Base-by-base conservation (phyloP, 1,284 basidiomycete genomes). In the Cryptococcus sp. region DNA sequence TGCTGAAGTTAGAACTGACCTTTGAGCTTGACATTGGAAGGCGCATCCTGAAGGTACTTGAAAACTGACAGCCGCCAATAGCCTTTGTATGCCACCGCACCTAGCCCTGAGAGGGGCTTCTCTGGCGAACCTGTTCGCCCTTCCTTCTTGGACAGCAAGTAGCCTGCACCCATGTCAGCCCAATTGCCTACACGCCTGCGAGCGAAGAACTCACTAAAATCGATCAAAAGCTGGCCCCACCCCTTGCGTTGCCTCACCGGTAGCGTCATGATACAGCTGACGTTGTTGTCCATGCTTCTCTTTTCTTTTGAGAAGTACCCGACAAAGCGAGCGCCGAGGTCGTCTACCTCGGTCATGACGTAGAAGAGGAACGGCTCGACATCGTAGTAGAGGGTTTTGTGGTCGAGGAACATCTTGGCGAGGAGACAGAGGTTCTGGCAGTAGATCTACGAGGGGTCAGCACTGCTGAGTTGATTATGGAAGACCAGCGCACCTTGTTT, bases 281-380 rank as follows among this genome's bases (percentile, higher is more conserved):
- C 86, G 78, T 99, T 99, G 77, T 90, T 92, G 72, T 95, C 89
- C 52, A 89, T 87, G 73, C 90, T 95, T 48, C 91, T 83, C 80
- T 99, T 99, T 82, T 99, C 96, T 77, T 99, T 99, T 77, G 89
- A 93, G 75, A 98, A 99, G 77, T 99, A 99, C 12, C 96, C 96
- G 47, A 99, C 89, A 71, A 98, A 98, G 48, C 90, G 88, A 24
- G 91, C 89, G 6, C 95, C 96, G 43, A 83, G 78, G 48, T 92
- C 89, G 78, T 97, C 91, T 56, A 85, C 82, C 75, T 97, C 90
- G 2, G 94, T 90, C 80, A 97, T 92, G 67, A 98, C 91, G 77
- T 99, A 99, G 79, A 98, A 99, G 35, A 99, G 80, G 79, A 99
- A 99, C 0, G 96, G 96, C 77, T 98, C 96, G 59, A 98, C 96